A percentile compares a stretch with the other conserved stretches of the same genome.
phyloP scores from a whole-genome alignment of 2,329 filamentous ascomycete genomes.

The Keithomyces neogunnii region DNA sequence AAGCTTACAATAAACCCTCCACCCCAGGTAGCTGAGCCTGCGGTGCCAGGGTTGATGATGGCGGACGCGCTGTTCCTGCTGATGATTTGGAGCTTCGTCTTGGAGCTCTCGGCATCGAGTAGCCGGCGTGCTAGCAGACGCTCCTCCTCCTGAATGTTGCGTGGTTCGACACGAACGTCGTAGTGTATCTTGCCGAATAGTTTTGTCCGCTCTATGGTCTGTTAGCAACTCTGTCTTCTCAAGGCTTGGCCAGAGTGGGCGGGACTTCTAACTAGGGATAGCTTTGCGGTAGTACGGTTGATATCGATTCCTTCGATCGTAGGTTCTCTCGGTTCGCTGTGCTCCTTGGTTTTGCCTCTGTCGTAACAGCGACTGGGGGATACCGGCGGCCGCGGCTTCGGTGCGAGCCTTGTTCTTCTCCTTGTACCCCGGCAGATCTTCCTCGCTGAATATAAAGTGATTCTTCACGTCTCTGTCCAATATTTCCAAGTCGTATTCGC shows the following conservation, averaged over 20 bases:
- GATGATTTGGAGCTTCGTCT: conserved; percentile 41
- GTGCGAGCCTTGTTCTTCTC: conserved; percentile 42
- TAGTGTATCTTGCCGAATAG: conserved; percentile 65
- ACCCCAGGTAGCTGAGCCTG: conserved; percentile 28
- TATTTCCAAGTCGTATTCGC: conserved; percentile 77
- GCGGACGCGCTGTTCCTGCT: conserved; percentile 40
- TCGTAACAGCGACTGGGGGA: conserved; percentile 47
- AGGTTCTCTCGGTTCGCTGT: conserved; percentile 32
- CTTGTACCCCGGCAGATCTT: conserved; percentile 61
- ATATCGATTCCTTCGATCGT: conserved; percentile 34
- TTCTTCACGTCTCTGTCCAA: conserved; percentile 60
- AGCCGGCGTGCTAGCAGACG: conserved; percentile 52
- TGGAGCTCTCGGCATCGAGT: conserved; percentile 39
- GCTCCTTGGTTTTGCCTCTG: conserved; percentile 20
- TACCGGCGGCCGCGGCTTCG: conserved; percentile 49
- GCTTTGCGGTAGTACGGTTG: conserved; percentile 61
- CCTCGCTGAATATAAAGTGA: conserved; percentile 88
- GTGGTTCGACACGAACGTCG: conserved; percentile 67
- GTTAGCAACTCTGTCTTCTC: conserved; percentile 12
- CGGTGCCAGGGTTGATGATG: conserved; percentile 47
- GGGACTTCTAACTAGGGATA: conserved; percentile 56
- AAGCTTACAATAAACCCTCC: conserved; percentile 49
- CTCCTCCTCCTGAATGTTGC: conserved; percentile 62
- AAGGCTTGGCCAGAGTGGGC: neutral
- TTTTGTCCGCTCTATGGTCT: conserved; percentile 62